Evolutionary conservation across 2,329 filamentous ascomycete species (phyloP), one percentile per base, ranked within the genome.

Genomic region (Curvularia hawaiiensis): DNA sequence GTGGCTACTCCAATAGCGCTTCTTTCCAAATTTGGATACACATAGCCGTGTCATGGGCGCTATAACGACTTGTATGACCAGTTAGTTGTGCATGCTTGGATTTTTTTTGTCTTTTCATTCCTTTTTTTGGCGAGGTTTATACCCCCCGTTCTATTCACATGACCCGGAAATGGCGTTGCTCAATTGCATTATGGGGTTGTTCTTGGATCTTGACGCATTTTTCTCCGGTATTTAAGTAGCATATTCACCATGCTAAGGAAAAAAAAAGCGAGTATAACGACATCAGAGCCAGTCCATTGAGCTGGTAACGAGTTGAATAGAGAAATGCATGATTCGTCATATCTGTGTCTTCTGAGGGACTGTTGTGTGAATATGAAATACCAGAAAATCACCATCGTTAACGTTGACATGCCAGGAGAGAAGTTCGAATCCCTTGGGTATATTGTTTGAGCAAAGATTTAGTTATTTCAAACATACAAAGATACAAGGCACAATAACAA

Each of bases 61-160:
- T 61, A 7, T 62, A 54, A 62, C 31, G 59, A 62, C 53, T 26
- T 62, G 47, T 55, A 62, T 52, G 57, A 62, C 50, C 57, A 52
- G 49, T 44, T 57, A 55, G 49, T 44, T 57, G 24, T 26, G 47
- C 40, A 40, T 30, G 26, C 10, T 35, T 52, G 9, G n/a, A 18
- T 31, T 30, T 18, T 18, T 20, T 45, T 45, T 22, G 16, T 35
- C 4, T 11, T 31, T 31, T 35, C 14, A 35, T 35, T 35, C 33
- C 28, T 22, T 31, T 46, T 46, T 46, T 28, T 46, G n/a, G 28
- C 28, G 44, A 46, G 44, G 44, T 46, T 31, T 46, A 46, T 46
- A 46, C 44, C 44, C 44, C 44, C 26, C n/a, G 5, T 24, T 43
- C 4, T 43, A 26, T 31, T 11, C 12, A 46, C 18, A 46, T 46